These are phyloP conservation scores for Ichthyophthirius multifiliis DNA, from an alignment of 169 alveolate genomes.

Conservation along the genomic window DNA sequence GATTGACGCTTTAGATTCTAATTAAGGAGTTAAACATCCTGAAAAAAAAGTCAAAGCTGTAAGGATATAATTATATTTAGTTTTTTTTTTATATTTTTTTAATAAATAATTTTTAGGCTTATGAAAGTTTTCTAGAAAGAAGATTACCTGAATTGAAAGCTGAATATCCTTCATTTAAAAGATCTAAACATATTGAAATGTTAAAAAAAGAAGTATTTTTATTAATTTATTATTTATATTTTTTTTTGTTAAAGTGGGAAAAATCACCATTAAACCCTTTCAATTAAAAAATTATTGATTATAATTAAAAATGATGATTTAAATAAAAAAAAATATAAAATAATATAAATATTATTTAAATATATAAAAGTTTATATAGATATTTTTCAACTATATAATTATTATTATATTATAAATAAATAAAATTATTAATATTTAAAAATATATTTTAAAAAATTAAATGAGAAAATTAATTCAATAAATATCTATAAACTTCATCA, in stretches of 20 bases:
- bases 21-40: neutral
- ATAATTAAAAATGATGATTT: neutral
- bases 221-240: neutral
- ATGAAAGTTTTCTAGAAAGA: neutral
- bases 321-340: too few relatives aligned
- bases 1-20: neutral
- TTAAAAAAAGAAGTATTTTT: neutral
- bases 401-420: too few relatives aligned
- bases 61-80: neutral
- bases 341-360: too few relatives aligned
- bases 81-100: neutral
- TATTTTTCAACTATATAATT: too few relatives aligned
- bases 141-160: conserved; percentile 4
- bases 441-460: too few relatives aligned
- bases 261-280: neutral
- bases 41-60: conserved; percentile 14
- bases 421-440: too few relatives aligned
- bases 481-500: too few relatives aligned
- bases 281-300: neutral
- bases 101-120: neutral
- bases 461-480: too few relatives aligned
- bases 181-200: neutral
- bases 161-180: neutral
- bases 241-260: neutral
- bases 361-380: too few relatives aligned